phyloP scores from a whole-genome alignment of 305 asterid genomes.

The Fraxinus paxiana region DNA sequence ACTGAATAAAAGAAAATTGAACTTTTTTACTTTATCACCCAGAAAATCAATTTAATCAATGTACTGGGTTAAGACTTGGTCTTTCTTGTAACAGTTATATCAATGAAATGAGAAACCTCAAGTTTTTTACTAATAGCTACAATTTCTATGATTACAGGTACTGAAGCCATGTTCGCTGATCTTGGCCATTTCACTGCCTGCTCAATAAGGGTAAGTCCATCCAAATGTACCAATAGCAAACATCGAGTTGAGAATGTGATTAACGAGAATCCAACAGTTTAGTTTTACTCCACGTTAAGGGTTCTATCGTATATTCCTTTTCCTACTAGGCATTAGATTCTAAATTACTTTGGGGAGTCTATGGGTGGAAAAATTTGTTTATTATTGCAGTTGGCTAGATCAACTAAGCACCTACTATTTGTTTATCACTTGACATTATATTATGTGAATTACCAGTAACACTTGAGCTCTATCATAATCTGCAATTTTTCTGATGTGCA shows the following conservation, averaged over 20 bases:
- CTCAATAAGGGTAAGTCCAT: conserved; percentile 45
- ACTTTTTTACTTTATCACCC: not conserved
- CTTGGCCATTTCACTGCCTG: conserved; percentile 56
- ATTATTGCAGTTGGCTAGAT: not conserved
- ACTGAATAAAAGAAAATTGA: not conserved
- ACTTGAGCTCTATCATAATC: conserved; percentile 9
- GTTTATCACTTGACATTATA: not conserved
- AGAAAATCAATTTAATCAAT: not conserved
- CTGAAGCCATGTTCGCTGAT: conserved; percentile 65
- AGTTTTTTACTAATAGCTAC: not conserved
- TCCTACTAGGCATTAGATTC: not conserved
- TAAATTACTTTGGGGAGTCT: not conserved
- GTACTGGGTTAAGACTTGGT: not conserved
- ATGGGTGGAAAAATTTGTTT: not conserved
- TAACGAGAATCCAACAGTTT: not conserved
- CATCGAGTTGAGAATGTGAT: not conserved
- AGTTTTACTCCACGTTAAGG: not conserved
- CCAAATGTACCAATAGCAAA: conserved; percentile 17
- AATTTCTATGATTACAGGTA: conserved; percentile 28
- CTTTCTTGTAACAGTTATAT: not conserved
- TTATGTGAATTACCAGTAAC: not conserved
- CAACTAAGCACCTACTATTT: not conserved
- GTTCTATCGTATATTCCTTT: not conserved
- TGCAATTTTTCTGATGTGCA: conserved; percentile 36
- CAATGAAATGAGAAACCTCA: not conserved